Base-by-base conservation (phyloP, 2,329 filamentous ascomycete species). In the Blastomyces emzantsi region DNA sequence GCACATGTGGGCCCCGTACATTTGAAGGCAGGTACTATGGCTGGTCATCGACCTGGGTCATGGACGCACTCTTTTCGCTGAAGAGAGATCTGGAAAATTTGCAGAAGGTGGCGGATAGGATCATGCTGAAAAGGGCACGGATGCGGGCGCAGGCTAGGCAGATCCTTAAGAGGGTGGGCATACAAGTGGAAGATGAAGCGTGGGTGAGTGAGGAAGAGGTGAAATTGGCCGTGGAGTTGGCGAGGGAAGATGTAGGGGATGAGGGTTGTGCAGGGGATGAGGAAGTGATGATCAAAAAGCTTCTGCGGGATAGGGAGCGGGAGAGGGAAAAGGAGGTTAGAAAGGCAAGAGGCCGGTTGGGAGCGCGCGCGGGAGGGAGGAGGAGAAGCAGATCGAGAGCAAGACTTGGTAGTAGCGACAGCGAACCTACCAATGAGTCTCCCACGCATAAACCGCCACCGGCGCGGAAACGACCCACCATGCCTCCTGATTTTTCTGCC, bases 21-120 rank as follows among this genome's bases (percentile, higher is more conserved):
- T 64, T 64, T 43, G 60, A 66, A 9, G 67, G 66, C 28, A 61
- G 66, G 36, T 49, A 59, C 9, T 67, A 66, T 47, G 67, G 47
- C 5, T 70, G 67, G 61, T 57, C 62, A 25, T 28, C 61, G 43
- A 64, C 55, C 28, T 69, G 68, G 68, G 62, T 68, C n/a, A 33
- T 63, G 17, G 66, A 69, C 6, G 66, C 58, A 0, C 58, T 60
- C 15, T 9, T 6, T 8, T 51, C 58, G 9, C 58, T 60, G 6
- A 15, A 28, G 3, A 36, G n/a, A 11, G 41, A 60, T 33, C 25
- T 60, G n/a, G 28, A 60, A 0, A 19, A 4, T 4, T n/a, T 60
- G 41, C 41, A 49, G 19, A 22, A 3, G 28, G 19, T 19, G 15
- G 58, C 41, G 25, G 25, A 15, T 22, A 30, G 58, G 1, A 28